A percentile compares a stretch with the other conserved stretches of the same genome.
Conservation (phyloP, 78 protist genomes). For the Mantamonas sphyraenae region DNA sequence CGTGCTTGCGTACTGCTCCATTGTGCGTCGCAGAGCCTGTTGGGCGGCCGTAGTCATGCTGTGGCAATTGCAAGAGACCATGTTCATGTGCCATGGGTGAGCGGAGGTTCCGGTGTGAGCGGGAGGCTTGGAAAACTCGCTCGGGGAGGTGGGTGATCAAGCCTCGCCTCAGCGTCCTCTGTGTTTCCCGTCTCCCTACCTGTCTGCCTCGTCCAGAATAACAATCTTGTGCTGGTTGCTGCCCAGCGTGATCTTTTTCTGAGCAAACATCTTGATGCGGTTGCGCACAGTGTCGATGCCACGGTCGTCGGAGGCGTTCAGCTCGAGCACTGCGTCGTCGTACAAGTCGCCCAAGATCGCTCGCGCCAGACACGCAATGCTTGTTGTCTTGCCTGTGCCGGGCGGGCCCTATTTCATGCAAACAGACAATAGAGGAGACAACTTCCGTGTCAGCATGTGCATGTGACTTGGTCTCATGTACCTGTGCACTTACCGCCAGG, state of each 20-base stretch:
- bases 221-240: slow-evolving; percentile 82
- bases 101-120: too few species aligned
- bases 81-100: too few species aligned
- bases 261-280: slow-evolving; percentile 95
- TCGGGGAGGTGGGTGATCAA: too few species aligned
- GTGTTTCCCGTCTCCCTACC: too few species aligned
- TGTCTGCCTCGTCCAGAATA: slow-evolving; percentile 98
- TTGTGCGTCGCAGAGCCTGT: slow-evolving; percentile 95
- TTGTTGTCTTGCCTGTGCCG: slow-evolving; percentile 94
- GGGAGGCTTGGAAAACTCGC: too few species aligned
- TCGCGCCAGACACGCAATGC: slow-evolving; percentile 79
- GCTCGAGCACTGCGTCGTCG: slow-evolving; percentile 80
- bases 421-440: neutral
- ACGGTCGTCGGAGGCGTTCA: slow-evolving; percentile 93
- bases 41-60: slow-evolving; percentile 95
- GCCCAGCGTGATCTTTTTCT: slow-evolving; percentile 88
- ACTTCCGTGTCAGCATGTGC: neutral
- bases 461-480: neutral
- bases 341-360: slow-evolving; percentile 63
- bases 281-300: slow-evolving; percentile 97
- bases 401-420: slow-evolving; percentile 71
- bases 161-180: too few species aligned
- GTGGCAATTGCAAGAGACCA: too few species aligned
- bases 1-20: slow-evolving; percentile 84
- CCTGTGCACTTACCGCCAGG: slow-evolving; percentile 12